These are phyloP conservation scores for Ustilago shanxiensis DNA, from an alignment of 1,284 basidiomycete species.

Conservation along the genomic window DNA sequence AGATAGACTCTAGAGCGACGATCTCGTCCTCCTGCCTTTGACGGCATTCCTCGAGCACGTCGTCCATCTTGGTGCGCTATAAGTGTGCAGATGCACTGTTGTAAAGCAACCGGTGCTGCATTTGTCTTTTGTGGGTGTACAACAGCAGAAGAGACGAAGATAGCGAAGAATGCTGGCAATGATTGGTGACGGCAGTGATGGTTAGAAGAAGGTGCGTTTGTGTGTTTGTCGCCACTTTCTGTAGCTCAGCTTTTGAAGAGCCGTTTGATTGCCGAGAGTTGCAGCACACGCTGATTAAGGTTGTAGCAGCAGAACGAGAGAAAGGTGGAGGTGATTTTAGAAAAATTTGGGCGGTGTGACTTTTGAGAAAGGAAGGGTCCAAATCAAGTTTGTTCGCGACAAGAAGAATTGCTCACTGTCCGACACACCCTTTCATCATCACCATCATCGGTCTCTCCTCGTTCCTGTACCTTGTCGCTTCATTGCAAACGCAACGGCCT, in stretches of 20 bases:
- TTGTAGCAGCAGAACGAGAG: background rate
- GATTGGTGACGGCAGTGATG: too few species aligned
- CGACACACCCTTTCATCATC: background rate
- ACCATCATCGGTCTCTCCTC: too few species aligned
- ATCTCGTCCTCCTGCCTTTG: constrained; percentile 52
- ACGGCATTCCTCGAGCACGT: constrained; percentile 32
- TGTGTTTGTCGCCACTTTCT: background rate
- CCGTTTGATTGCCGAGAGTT: constrained; percentile 24
- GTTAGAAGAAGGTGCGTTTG: background rate
- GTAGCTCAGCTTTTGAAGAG: constrained; percentile 19
- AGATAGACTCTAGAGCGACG: constrained; percentile 53
- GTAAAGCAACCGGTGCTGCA: background rate
- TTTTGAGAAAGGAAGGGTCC: constrained; percentile 28
- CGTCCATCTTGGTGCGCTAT: constrained; percentile 26
- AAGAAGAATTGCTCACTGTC: constrained; percentile 1
- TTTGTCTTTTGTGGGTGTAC: background rate
- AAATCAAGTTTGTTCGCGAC: constrained; percentile 8
- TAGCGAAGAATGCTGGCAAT: too few species aligned
- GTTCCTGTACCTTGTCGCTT: background rate
- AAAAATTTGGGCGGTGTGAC: background rate
- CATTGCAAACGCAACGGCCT: too few species aligned
- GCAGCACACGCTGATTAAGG: background rate
- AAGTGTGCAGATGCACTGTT: constrained; percentile 3
- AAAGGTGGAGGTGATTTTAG: constrained; percentile 32
- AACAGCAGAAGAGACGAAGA: too few species aligned